Base-by-base conservation (phyloP, 495 filamentous ascomycete species). In the Hypoxylon fragiforme region DNA sequence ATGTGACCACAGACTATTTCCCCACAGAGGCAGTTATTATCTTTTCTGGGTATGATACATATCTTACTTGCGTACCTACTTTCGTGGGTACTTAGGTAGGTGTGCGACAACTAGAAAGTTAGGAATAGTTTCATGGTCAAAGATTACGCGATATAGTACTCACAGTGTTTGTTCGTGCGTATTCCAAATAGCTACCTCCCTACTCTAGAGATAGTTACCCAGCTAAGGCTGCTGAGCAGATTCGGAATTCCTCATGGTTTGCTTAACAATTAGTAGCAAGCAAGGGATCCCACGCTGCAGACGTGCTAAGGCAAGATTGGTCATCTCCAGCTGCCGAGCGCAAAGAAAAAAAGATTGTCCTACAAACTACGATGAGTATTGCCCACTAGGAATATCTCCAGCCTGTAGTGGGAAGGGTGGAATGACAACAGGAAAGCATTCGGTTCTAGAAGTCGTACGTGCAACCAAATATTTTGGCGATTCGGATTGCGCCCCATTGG, bases 251-350 rank as follows among this genome's bases (percentile, higher is more conserved):
- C n/a, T n/a, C 4, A 28, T 37, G 42, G 51, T 48, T 60, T 56
- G 47, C 51, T 44, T 12, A 30, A 31, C 24, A 36, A 37, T 56
- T 30, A 19, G 43, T 51, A 37, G 18, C 12, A 37, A 30, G 52
- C 32, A 44, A 56, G 47, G 47, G 28, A 54, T 55, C 39, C 20
- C 38, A 52, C 42, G 41, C 46, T 56, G 51, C 26, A 50, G 42
- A 51, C 51, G 57, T 55, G 52, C 46, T 20, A 19, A 11, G 35
- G 51, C 44, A 16, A 32, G 57, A 56, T 62, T 56, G 58, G 58
- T 16, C 22, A 34, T 43, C 30, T 35, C 55, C 21, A 52, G 43
- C 42, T 42, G 52, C 35, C 32, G 7, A 36, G 15, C 34, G 19
- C 8, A 3, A n/a, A 39, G 21, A 47, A 37, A 13, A 56, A 24